Percentiles rank a stretch among this genome's conserved stretches.
Conservation (phyloP, 2,329 filamentous ascomycete genomes). For the Incumbomyces lentus region DNA sequence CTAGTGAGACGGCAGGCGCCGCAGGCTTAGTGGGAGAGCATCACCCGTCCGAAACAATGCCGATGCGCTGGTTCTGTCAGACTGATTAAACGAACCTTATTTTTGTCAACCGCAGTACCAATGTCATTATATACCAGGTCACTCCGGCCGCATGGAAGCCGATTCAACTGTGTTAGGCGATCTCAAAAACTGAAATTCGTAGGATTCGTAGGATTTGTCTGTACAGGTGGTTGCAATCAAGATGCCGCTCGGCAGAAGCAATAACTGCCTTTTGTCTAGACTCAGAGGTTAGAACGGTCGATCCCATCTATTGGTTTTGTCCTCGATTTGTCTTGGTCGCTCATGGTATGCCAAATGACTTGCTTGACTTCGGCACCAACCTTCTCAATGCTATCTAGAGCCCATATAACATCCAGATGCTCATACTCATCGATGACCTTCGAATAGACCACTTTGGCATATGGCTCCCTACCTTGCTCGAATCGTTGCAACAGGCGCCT, state of each 20-base stretch:
- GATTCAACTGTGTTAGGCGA: no score
- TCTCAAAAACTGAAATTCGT: no score
- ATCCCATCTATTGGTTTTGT: constrained; percentile 59
- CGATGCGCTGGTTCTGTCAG: no score
- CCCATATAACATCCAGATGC: constrained; percentile 91
- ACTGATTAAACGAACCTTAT: no score
- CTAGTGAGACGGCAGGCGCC: no score
- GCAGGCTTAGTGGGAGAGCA: no score
- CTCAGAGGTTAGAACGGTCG: constrained; percentile 25
- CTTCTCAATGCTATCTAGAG: constrained; percentile 74
- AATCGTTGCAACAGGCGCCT: constrained; percentile 62
- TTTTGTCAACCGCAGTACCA: no score
- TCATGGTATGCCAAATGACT: constrained; percentile 69
- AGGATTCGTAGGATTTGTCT: no score
- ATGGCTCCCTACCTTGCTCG: constrained; percentile 65
- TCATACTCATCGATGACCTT: constrained; percentile 82
- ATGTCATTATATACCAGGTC: no score
- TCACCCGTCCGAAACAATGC: no score
- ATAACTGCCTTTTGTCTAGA: neutral
- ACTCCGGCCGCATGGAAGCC: no score
- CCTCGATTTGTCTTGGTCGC: constrained; percentile 42
- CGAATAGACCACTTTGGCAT: constrained; percentile 68
- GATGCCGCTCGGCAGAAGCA: neutral
- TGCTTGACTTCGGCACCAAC: constrained; percentile 72
- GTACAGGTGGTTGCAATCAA: no score